Percentiles rank a stretch among this genome's conserved stretches.
Conservation (phyloP, 257 asterid genomes). For the Vinca minor region DNA sequence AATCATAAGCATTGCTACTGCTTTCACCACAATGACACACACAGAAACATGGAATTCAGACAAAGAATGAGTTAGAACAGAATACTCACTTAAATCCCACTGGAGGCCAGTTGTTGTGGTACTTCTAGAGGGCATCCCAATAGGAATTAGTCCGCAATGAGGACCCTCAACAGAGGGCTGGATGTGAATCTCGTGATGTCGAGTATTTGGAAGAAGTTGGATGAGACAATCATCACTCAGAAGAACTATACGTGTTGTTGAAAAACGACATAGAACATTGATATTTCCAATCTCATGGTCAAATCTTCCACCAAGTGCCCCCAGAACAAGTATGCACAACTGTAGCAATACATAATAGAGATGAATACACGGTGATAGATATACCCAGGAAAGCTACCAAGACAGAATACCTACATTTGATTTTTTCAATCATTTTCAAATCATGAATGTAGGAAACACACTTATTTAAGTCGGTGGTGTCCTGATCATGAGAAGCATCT, state of each 20-base stretch:
- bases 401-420: slow-evolving; percentile 43
- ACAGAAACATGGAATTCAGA: neutral
- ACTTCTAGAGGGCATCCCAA: slow-evolving; percentile 47
- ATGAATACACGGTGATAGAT: neutral
- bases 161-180: slow-evolving; percentile 61
- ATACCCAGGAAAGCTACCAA: neutral
- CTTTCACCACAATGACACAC: neutral
- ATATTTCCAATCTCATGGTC: slow-evolving; percentile 91
- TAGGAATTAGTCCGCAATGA: slow-evolving; percentile 87
- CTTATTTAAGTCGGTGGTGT: slow-evolving; percentile 86
- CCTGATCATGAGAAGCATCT: slow-evolving; percentile 81
- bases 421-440: slow-evolving; percentile 31
- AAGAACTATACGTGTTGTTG: slow-evolving; percentile 53
- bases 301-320: slow-evolving; percentile 98
- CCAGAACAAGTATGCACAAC: slow-evolving; percentile 77
- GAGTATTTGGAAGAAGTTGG: slow-evolving; percentile 68
- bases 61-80: neutral
- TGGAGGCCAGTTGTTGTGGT: slow-evolving; percentile 75
- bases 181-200: slow-evolving; percentile 62
- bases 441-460: slow-evolving; percentile 58
- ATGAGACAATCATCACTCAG: slow-evolving; percentile 83
- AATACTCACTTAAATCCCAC: slow-evolving; percentile 79
- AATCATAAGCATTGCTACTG: neutral
- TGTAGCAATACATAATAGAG: slow-evolving; percentile 23
- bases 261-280: slow-evolving; percentile 61